Evolutionary conservation across 1,284 basidiomycete genomes (phyloP), one percentile per base, ranked within the genome.

Genomic region (Volvariella volvacea): DNA sequence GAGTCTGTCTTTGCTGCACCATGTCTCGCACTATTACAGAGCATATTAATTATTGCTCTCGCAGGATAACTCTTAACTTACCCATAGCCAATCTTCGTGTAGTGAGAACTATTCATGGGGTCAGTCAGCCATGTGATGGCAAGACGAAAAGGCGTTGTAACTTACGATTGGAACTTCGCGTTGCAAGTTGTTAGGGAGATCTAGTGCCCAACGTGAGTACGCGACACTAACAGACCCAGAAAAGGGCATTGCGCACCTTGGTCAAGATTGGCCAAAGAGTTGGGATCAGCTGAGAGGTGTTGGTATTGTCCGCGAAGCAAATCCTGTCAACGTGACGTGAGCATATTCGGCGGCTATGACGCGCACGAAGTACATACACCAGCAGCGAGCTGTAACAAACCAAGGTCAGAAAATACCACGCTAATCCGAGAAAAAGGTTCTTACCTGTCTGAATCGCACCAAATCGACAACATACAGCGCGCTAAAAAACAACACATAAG

Each of bases 381-480:
- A 36, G 34, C 34, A 36, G 34, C 22, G 14, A 40, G 39, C 39
- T 40, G 19, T 10, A 22, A 30, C 17, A 17, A 19, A 6, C 15
- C 9, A 7, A 7, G 14, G 19, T 51, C 20, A 50, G 42, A 9
- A 33, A 12, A 6, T 12, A 28, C 25, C 12, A 38, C 17, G 8
- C 41, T 17, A 25, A 19, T 42, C 25, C 8, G 6, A 25, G 48
- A 44, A 48, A 20, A 33, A 12, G 25, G 6, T 22, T 20, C 76
- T 38, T 51, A 82, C 82, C 67, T 90, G 83, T 52, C 95, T 83
- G 80, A 99, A 98, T 14, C 88, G 80, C 41, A 92, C 86, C n/a
- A 99, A 77, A 63, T 99, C 95, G 37, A 99, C 83, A 6, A 99
- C 92, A 61, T 98, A 99, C 1, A 99, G 70, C 0, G 96, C 94